phyloP scores from a whole-genome alignment of 208 protist genomes.

The Crithidia fasciculata region DNA sequence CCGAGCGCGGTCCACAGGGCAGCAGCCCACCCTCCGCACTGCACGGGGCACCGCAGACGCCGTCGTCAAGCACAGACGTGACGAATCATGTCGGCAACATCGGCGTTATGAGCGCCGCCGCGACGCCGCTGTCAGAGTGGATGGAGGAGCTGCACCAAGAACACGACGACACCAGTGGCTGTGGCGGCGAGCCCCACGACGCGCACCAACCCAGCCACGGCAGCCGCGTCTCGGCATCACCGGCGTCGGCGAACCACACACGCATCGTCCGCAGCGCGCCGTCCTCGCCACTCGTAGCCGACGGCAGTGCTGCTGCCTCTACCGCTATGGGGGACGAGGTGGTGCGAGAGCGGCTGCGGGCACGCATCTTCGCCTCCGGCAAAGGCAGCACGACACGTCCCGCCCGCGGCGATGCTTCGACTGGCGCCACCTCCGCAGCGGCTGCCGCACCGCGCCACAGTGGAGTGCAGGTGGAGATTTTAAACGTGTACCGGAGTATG shows the following conservation, averaged over 20 bases:
- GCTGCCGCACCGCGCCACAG: constrained; percentile 48
- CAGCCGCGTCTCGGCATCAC: background rate
- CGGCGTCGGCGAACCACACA: background rate
- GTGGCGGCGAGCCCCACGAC: background rate
- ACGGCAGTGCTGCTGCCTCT: background rate
- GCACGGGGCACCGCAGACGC: background rate
- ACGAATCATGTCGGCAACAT: constrained; percentile 65
- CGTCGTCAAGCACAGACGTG: constrained; percentile 21
- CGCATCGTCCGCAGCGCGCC: background rate
- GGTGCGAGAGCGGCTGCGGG: constrained; percentile 18
- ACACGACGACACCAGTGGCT: background rate
- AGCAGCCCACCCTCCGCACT: background rate
- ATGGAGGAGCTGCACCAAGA: constrained; percentile 22
- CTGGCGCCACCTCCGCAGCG: background rate
- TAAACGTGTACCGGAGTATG: constrained; percentile 72
- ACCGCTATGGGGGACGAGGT: constrained; percentile 14
- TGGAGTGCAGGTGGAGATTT: constrained; percentile 81
- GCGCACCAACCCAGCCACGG: constrained; percentile 1
- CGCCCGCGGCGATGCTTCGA: background rate
- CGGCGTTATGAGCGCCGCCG: constrained; percentile 55
- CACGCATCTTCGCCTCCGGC: constrained; percentile 17
- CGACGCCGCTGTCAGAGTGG: constrained; percentile 22
- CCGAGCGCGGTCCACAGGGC: constrained; percentile 20
- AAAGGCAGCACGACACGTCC: background rate
- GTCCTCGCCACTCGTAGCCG: background rate